Base-by-base conservation (phyloP, 2,329 filamentous ascomycete genomes). In the Paramyrothecium roridum region DNA sequence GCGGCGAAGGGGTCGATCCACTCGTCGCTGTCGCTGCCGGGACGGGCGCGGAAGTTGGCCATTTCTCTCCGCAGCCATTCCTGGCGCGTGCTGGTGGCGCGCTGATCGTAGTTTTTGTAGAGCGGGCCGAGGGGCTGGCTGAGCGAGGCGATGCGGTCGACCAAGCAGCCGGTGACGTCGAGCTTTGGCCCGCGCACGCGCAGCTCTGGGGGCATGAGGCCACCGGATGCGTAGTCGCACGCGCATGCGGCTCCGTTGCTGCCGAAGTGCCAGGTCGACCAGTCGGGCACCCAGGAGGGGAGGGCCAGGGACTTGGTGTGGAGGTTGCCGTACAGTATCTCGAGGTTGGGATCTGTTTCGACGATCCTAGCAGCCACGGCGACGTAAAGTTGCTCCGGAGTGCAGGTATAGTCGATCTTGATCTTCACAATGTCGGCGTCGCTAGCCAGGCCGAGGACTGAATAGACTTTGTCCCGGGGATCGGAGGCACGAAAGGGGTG, bases 281-380 rank as follows among this genome's bases (percentile, higher is more conserved):
- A 52, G 26, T 52, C 50, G 13, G 50, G 50, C 8, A 52, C 50
- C 50, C 50, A 52, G 19, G 50, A 52, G 19, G 50, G 50, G n/a
- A 52, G 33, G 20, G 8, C 22, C 12, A 37, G 12, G 3, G 20
- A 16, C 13, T 52, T 34, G 30, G 13, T 34, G 23, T 34, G 33
- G 2, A 52, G 30, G 33, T 52, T 34, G 10, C 37, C 50, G n/a
- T 52, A 34, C 13, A 52, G 50, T 2, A 52, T 21, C 11, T 48
- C 19, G 3, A 48, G 46, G 20, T 16, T 16, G 16, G 19, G 19
- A 8, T 21, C 19, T 3, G 19, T 23, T 20, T 21, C 19, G 20
- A 48, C 8, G 12, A 48, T 48, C 20, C 22, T 16, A 16, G 22
- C 21, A 8, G 46, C 46, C 17, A 23, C 22, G 12, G 19, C 20